Evolutionary conservation across 257 asterid genomes (phyloP), one percentile per base, ranked within the genome.

Genomic region (Handroanthus guayacan): DNA sequence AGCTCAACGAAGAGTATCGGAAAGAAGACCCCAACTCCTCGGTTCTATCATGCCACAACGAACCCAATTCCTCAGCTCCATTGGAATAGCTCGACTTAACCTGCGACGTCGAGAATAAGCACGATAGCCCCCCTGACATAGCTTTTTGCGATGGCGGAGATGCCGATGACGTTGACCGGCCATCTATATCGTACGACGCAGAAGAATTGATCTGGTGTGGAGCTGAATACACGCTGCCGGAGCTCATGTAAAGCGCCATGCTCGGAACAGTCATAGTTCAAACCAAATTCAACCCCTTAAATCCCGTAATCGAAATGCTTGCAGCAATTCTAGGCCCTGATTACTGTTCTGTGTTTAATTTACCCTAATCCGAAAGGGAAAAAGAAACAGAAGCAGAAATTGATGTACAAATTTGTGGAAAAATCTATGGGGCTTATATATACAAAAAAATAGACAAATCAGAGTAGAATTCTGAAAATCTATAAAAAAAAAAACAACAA

Each of bases 211-310:
- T 82, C 81, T 85, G 91, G 63, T 87, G 86, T 16, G 91, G 86
- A 64, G 94, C 75, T 17, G 94, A 82, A 55, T 86, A 85, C 34
- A 89, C 83, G 67, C 83, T 85, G 67, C 87, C 82, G 13, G 92
- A 85, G 76, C 85, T 86, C 13, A 89, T 84, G 74, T 80, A 86
- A 61, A 87, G 83, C 20, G 90, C 90, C 48, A 87, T 87, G 11
- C 92, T 72, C 71, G 94, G 89, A 62, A 84, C 96, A 74, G 89
- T 84, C 96, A 90, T 90, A 12, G 43, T 43, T 62, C n/a, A 25
- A 4, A 80, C 65, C 74, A 36, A 79, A 77, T 58, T 41, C 51
- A 64, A 41, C 75, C 52, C 57, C 72, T 18, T 48, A 51, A 70
- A 47, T 5, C 65, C 65, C 38, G 75, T 37, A 43, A 64, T 63